Evolutionary conservation across 2,329 filamentous ascomycete species (phyloP), one percentile per base, ranked within the genome.

Genomic region (Verticillium dahliae): DNA sequence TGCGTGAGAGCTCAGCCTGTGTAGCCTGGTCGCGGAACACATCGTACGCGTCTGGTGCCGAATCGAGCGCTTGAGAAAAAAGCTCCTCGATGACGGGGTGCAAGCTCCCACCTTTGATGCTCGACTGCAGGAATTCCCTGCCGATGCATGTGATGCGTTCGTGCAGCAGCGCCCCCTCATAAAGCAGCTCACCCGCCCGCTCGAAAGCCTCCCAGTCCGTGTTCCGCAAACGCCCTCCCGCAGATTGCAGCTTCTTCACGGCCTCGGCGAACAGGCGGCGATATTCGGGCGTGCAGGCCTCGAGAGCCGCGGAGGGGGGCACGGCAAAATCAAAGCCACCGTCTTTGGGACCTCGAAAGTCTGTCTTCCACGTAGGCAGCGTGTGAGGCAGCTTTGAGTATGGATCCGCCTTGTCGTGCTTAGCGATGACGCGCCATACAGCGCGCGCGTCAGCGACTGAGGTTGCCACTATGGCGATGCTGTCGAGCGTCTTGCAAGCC

Each of bases 401-500:
- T 27, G 74, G 69, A 67, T 85, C 83, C 37, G 77, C 13, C 9
- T 7, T 27, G 54, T 56, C 54, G 54, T 56, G 54, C 31, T 33
- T 35, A 13, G 31, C 76, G 34, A 78, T 72, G 3, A 78, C 71
- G 27, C 79, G 75, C 80, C 81, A 83, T 5, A 85, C 73, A 2
- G 65, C 71, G 39, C 79, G 72, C 6, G 80, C 78, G 64, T 85
- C 82, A 4, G 73, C 69, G 11, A 81, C 73, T 3, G 73, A 79
- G n/a, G 69, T 69, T 1, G 81, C 75, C 57, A 82, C 73, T 55
- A 84, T 74, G 2, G 81, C 78, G 54, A 83, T 77, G 62, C 80
- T 83, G 69, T 85, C 83, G 1, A 85, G 72, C 4, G 77, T 82
- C 31, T 78, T 72, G 63, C 82, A 85, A 11, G 83, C 83, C 27